Base-by-base conservation (phyloP, 208 protist genomes). In the Borovskyia barvae region DNA sequence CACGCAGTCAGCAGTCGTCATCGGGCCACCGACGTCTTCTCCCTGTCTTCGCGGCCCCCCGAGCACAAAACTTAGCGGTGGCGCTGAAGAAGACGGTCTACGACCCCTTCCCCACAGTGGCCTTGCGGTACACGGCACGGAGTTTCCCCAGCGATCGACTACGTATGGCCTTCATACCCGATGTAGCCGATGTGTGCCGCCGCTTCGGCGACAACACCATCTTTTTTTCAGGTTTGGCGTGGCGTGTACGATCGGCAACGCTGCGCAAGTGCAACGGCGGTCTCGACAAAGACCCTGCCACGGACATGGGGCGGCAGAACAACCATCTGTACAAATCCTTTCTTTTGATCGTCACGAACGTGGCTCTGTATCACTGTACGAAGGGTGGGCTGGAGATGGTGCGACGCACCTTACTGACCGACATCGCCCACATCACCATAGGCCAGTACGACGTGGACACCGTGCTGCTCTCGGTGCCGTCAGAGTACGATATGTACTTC, bases 161-260 rank as follows among this genome's bases (percentile, higher is more conserved):
- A 3, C 56, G 64, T 26, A 62, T 90, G 36, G 71, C 69, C 17
- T 70, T 79, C 35, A 60, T 83, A 24, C 75, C 77, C 3, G 66
- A 82, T 26, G 67, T 90, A 35, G 82, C 73, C 1, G 72, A 80
- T 29, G 52, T 67, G 22, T 82, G 69, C 53, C 66, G 82, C 14
- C 67, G 72, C 20, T 85, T 83, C 53, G 82, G 82, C 36, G 82
- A 90, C 70, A 90, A 85, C 72, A 84, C 78, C 9, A 65, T 90
- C 24, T 72, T 75, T 62, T 90, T 90, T 55, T 81, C 78, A 54
- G 82, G 82, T 41, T 43, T 85, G 32, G 82, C 78, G n/a, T 90
- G 75, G 78, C 68, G 69, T 19, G 66, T 82, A 55, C 61, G 74
- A n/a, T 72, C 74, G n/a, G 67, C 75, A 9, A 75, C 70, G 52